These are phyloP conservation scores for Umbelopsis ramanniana DNA, from an alignment of 192 early-diverging fungal genomes.

Conservation along the genomic window DNA sequence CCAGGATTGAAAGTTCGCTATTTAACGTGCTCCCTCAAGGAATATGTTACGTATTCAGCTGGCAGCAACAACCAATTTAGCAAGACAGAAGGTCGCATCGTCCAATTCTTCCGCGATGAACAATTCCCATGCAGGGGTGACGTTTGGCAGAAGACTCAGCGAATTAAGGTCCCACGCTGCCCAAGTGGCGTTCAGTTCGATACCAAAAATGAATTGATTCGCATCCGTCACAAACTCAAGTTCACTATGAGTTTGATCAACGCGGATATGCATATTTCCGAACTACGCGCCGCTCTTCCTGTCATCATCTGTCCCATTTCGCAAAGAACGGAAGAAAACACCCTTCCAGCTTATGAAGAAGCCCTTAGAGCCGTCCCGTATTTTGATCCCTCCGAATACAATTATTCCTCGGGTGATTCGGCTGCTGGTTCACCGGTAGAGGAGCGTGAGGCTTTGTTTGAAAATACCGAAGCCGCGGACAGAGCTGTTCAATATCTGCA, in stretches of 20 bases:
- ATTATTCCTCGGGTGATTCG: not conserved
- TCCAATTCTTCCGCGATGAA: slow-evolving; percentile 27
- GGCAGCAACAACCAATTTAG: slow-evolving; percentile 20
- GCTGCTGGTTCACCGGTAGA: not conserved
- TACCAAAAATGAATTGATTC: slow-evolving; percentile 33
- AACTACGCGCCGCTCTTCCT: slow-evolving; percentile 40
- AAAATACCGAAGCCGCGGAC: not conserved
- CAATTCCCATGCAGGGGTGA: not conserved
- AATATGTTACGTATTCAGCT: slow-evolving; percentile 55
- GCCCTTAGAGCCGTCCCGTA: slow-evolving; percentile 30
- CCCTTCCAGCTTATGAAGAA: slow-evolving; percentile 38
- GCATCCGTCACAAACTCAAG: slow-evolving; percentile 40
- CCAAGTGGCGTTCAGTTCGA: slow-evolving; percentile 32
- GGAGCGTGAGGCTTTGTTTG: slow-evolving; percentile 5
- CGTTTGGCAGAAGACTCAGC: slow-evolving; percentile 26
- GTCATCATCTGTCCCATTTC: slow-evolving; percentile 36
- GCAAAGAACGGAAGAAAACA: not conserved
- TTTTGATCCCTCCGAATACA: not conserved
- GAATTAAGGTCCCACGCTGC: slow-evolving; percentile 19
- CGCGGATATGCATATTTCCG: slow-evolving; percentile 28
- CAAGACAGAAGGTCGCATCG: slow-evolving; percentile 5
- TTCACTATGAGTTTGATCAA: slow-evolving; percentile 32
- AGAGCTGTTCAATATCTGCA: not conserved
- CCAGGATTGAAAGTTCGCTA: slow-evolving; percentile 47
- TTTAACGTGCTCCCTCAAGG: slow-evolving; percentile 55